Percentiles rank a stretch among this genome's conserved stretches.
phyloP scores from a whole-genome alignment of 495 filamentous ascomycete genomes.

The Pseudoneurospora amorphoporcata region DNA sequence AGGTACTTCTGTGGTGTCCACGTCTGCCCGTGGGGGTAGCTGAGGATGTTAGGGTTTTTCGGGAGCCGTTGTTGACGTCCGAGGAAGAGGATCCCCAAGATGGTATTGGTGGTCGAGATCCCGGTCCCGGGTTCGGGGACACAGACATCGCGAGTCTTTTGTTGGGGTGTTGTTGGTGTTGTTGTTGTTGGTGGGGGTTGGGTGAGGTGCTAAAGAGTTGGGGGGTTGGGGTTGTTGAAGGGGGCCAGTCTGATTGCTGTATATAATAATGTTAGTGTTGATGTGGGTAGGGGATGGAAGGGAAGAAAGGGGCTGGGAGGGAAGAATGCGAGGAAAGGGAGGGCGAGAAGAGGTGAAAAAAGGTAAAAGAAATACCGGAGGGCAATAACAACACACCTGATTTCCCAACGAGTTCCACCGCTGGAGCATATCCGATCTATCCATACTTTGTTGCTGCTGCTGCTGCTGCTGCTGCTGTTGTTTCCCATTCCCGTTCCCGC shows the following conservation, averaged over 20 bases:
- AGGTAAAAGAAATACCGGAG: background rate
- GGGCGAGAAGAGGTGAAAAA: no score
- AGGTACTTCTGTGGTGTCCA: background rate
- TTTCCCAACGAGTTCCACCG: slow-evolving; percentile 25
- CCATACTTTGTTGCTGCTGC: slow-evolving; percentile 7
- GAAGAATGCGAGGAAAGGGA: no score
- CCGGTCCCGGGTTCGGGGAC: background rate
- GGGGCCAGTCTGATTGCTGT: background rate
- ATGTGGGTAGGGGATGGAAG: no score
- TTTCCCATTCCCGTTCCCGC: background rate
- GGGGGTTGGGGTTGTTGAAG: slow-evolving; percentile 2
- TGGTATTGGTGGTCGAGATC: slow-evolving; percentile 16
- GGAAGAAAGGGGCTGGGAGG: no score
- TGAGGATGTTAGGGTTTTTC: background rate
- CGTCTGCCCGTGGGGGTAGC: background rate
- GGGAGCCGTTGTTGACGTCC: slow-evolving; percentile 1
- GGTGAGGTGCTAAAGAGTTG: slow-evolving; percentile 8
- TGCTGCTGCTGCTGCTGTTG: background rate
- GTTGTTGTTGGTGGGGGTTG: slow-evolving; percentile 1
- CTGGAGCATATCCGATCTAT: slow-evolving; percentile 23
- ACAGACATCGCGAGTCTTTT: slow-evolving; percentile 15
- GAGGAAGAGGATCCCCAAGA: slow-evolving; percentile 11
- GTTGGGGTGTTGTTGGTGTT: slow-evolving; percentile 9
- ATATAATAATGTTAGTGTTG: no score
- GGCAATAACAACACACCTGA: slow-evolving; percentile 12